Percentiles rank a stretch among this genome's conserved stretches.
phyloP scores from a whole-genome alignment of 148 eudicot genomes.

The Euryodendron excelsum region DNA sequence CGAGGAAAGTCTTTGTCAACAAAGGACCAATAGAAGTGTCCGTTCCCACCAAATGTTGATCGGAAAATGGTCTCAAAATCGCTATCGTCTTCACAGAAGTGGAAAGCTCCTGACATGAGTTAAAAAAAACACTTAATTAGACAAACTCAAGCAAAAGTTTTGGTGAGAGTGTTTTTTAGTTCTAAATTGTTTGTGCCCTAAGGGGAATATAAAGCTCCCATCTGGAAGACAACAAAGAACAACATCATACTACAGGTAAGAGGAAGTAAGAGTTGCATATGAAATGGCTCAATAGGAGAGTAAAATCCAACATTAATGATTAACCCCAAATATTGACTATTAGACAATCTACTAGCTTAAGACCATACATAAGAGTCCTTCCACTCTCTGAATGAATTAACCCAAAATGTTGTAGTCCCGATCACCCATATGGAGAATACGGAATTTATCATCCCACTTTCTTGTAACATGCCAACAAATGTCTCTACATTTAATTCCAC shows the following conservation, averaged over 20 bases:
- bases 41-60: slow-evolving; percentile 56
- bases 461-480: background rate
- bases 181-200: background rate
- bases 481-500: background rate
- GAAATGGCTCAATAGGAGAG: background rate
- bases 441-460: background rate
- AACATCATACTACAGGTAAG: background rate
- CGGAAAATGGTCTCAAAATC: slow-evolving; percentile 54
- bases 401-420: background rate
- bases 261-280: background rate
- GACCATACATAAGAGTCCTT: slow-evolving; percentile 1
- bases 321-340: background rate
- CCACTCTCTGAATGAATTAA: background rate
- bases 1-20: slow-evolving; percentile 52
- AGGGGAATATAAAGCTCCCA: slow-evolving; percentile 1
- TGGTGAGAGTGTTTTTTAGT: background rate
- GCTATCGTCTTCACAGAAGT: slow-evolving; percentile 57
- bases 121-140: background rate
- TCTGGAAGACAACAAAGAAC: background rate
- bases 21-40: slow-evolving; percentile 68
- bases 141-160: slow-evolving; percentile 2
- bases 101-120: slow-evolving; percentile 54
- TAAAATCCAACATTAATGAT: background rate
- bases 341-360: background rate
- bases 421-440: background rate